Evolutionary conservation across 345 rosid genomes (phyloP).

Genomic region (Brassica cretica): DNA sequence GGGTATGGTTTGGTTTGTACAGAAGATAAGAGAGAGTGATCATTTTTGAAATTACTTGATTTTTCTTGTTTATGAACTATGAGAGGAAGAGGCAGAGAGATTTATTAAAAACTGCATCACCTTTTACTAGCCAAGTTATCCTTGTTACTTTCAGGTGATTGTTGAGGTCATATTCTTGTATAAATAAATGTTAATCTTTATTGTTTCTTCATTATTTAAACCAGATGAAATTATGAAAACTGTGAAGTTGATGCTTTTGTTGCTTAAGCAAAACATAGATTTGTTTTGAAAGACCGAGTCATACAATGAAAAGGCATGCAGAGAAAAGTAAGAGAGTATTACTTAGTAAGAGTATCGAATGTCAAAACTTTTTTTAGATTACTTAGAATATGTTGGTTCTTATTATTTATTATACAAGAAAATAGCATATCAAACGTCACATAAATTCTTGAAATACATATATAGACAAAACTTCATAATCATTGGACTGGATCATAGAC

Average conservation of each 20-base stretch:
- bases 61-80: too few relatives aligned
- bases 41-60: too few relatives aligned
- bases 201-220: neutral
- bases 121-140: neutral
- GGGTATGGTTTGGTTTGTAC: too few relatives aligned
- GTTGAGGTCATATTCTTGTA: neutral
- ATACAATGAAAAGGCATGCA: neutral
- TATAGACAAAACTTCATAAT: neutral
- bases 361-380: neutral
- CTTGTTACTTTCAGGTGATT: neutral
- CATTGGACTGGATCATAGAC: neutral
- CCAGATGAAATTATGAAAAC: neutral
- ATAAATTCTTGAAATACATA: neutral
- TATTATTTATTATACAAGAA: neutral
- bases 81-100: too few relatives aligned
- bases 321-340: neutral
- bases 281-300: neutral
- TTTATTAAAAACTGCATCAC: neutral
- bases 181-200: neutral
- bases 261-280: too few relatives aligned
- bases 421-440: neutral
- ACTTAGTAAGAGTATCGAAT: neutral
- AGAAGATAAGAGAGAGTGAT: too few relatives aligned
- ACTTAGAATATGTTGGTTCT: neutral
- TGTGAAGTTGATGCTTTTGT: neutral